These are phyloP conservation scores for Phytophthora uliginosa DNA, from an alignment of 352 stramenopile genomes.

Conservation along the genomic window DNA sequence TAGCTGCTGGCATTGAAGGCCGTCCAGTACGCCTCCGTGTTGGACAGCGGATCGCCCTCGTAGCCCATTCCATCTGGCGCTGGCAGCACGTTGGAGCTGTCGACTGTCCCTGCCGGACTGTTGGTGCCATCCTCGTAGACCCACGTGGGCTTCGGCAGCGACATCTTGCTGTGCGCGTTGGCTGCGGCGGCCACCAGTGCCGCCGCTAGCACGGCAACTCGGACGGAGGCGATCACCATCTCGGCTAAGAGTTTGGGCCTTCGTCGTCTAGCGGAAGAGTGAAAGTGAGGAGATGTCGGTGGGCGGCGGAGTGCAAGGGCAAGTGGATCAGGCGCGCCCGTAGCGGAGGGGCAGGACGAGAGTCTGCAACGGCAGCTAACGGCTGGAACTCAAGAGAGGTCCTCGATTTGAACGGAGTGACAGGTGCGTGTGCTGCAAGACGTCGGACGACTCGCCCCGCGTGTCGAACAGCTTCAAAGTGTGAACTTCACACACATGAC, in stretches of 20 bases:
- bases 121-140: slow-evolving; percentile 38
- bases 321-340: background rate
- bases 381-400: slow-evolving; percentile 26
- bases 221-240: slow-evolving; percentile 21
- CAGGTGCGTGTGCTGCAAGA: background rate
- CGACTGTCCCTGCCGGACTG: slow-evolving; percentile 32
- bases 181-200: slow-evolving; percentile 23
- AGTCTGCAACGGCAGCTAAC: background rate
- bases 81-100: slow-evolving; percentile 39
- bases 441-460: background rate
- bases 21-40: slow-evolving; percentile 44
- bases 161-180: slow-evolving; percentile 45
- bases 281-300: slow-evolving; percentile 19
- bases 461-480: background rate
- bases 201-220: slow-evolving; percentile 5
- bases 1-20: slow-evolving; percentile 54
- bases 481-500: slow-evolving; percentile 4
- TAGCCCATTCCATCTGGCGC: slow-evolving; percentile 38
- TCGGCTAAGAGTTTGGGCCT: background rate
- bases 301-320: background rate
- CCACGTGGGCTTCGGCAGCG: slow-evolving; percentile 43
- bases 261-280: slow-evolving; percentile 14
- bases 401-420: slow-evolving; percentile 24
- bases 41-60: slow-evolving; percentile 37
- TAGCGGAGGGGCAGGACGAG: slow-evolving; percentile 20